Conservation (phyloP, 2,329 filamentous ascomycete species). For the Talaromyces sp. region DNA sequence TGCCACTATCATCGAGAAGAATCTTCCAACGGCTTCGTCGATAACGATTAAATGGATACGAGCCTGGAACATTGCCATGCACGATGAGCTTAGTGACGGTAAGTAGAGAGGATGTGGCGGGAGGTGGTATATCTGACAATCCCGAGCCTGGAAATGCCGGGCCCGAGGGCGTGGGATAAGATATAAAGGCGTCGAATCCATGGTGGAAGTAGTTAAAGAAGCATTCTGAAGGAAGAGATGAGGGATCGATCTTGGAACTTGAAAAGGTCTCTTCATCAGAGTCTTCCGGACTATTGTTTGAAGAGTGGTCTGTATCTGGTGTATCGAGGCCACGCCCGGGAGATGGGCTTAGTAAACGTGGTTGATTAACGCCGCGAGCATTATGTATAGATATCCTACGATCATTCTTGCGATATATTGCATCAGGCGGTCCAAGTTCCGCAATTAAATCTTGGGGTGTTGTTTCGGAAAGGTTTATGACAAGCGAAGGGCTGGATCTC, state of each 20-base stretch:
- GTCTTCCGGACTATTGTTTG: slow-evolving; percentile 67
- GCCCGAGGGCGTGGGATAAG: slow-evolving; percentile 65
- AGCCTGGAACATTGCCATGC: slow-evolving; percentile 91
- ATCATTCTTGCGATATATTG: slow-evolving; percentile 89
- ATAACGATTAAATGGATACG: slow-evolving; percentile 94
- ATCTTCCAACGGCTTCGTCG: slow-evolving; percentile 85
- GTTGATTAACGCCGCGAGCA: slow-evolving; percentile 29
- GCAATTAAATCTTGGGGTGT: slow-evolving; percentile 88
- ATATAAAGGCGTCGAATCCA: slow-evolving; percentile 91
- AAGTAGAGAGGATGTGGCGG: slow-evolving; percentile 55
- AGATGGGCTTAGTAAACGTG: slow-evolving; percentile 36
- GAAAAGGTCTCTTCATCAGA: slow-evolving; percentile 57
- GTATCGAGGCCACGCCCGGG: slow-evolving; percentile 37
- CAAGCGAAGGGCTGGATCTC: slow-evolving; percentile 63
- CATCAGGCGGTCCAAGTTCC: slow-evolving; percentile 87
- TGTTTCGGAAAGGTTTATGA: slow-evolving; percentile 76
- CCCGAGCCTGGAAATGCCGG: slow-evolving; percentile 57
- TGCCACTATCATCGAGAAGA: slow-evolving; percentile 41
- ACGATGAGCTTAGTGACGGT: slow-evolving; percentile 90
- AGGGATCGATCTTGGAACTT: slow-evolving; percentile 60
- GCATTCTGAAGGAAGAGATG: slow-evolving; percentile 52
- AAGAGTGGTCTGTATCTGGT: slow-evolving; percentile 73
- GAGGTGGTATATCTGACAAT: slow-evolving; percentile 29
- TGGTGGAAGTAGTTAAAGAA: slow-evolving; percentile 98
- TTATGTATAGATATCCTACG: slow-evolving; percentile 80